Base-by-base conservation (phyloP, 768 basidiomycete genomes). In the Phallus indusiatus region DNA sequence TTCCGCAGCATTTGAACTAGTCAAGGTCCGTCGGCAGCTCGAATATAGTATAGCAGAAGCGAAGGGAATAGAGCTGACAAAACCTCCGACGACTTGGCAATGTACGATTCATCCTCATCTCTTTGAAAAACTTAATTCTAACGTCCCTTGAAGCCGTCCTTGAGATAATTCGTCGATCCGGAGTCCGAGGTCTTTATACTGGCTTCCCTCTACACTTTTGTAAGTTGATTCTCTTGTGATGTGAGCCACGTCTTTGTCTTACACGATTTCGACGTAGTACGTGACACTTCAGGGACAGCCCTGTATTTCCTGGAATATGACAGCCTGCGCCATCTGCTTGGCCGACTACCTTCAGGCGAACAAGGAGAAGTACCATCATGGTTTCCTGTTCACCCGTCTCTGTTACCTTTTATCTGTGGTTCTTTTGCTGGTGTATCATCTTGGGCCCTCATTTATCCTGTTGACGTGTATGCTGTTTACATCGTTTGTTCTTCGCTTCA, bases 241-340 rank as follows among this genome's bases (percentile, higher is more conserved):
- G 1, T 7, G 20, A 33, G 14, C 46, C 16, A n/a, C 47, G 22
- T n/a, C 11, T 10, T 33, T 17, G 17, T 5, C 11, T 28, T 46
- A 49, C 51, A 17, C 36, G 14, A 57, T 8, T n/a, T 48, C 24
- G 35, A 33, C 54, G 0, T 66, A 92, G 89, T 92, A 55, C 86
- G 94, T 59, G 94, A 97, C 70, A 94, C 91, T 24, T 71, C 81
- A 50, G 94, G 93, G 52, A 95, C 94, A 12, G 88, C 86, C 5
- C 75, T 96, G 18, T 97, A 97, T 70, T 97, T 97, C 70, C 79
- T 91, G 36, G 92, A 94, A 68, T 96, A 97, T 68, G 94, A 97
- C 67, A 86, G 87, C 17, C 82, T 95, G 81, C 84, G 94, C 49
- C 86, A 92, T 75, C 66, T 93, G 16, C 75, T 95, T 50, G 94